Evolutionary conservation across 495 filamentous ascomycete genomes (phyloP).

Genomic region (Penicillium paxilli): DNA sequence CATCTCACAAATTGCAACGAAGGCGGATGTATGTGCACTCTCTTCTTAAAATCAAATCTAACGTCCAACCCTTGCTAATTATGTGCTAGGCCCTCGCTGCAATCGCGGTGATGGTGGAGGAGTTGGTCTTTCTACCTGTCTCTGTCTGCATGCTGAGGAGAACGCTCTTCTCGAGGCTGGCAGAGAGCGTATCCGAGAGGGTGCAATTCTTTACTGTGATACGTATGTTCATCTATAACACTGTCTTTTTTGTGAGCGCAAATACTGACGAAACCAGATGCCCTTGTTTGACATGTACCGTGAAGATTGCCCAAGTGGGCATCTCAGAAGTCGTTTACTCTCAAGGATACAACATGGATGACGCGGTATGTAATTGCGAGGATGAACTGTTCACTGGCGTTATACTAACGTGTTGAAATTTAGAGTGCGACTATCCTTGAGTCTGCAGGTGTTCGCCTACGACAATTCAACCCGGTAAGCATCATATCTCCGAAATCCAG

Average conservation of each 20-base stretch:
- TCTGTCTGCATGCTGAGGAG: slow-evolving; percentile 96
- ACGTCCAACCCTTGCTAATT: not conserved
- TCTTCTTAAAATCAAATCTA: not conserved
- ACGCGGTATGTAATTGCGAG: slow-evolving; percentile 40
- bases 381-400: not conserved
- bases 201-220: slow-evolving; percentile 86
- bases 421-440: slow-evolving; percentile 76
- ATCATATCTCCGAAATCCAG: not conserved
- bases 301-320: slow-evolving; percentile 96
- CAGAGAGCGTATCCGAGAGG: slow-evolving; percentile 78
- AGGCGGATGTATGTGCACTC: slow-evolving; percentile 71
- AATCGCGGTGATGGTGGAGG: slow-evolving; percentile 73
- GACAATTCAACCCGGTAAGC: slow-evolving; percentile 80
- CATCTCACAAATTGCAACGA: slow-evolving; percentile 87
- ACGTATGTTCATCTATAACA: slow-evolving; percentile 51
- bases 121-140: slow-evolving; percentile 74
- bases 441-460: slow-evolving; percentile 71
- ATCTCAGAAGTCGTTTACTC: slow-evolving; percentile 94
- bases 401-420: slow-evolving; percentile 7
- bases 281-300: slow-evolving; percentile 95
- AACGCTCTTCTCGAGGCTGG: slow-evolving; percentile 95
- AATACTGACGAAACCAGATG: slow-evolving; percentile 51
- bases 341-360: slow-evolving; percentile 92
- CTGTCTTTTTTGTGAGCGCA: not conserved
- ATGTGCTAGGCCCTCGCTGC: slow-evolving; percentile 63